phyloP scores from a whole-genome alignment of 2,329 filamentous ascomycete species.

The Trichoderma sp. region DNA sequence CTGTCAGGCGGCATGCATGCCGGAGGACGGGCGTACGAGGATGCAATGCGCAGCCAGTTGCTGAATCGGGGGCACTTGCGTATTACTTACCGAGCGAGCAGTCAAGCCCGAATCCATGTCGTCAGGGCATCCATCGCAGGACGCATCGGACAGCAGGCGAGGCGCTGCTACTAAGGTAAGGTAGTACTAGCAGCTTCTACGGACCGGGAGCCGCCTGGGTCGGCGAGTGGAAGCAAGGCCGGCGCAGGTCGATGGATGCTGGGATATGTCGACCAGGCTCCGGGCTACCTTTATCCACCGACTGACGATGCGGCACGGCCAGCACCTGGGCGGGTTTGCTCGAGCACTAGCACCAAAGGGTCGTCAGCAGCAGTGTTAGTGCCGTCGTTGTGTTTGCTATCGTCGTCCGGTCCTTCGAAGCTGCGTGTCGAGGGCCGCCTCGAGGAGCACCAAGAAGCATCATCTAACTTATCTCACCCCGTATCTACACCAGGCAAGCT shows the following conservation, averaged over 20 bases:
- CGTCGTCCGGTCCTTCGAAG: not conserved
- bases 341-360: conserved; percentile 12
- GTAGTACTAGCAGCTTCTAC: not conserved
- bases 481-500: too few relatives aligned
- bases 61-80: not conserved
- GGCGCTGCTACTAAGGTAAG: too few relatives aligned
- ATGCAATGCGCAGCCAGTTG: conserved; percentile 4
- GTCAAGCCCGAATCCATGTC: too few relatives aligned
- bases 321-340: conserved; percentile 1
- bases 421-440: not conserved
- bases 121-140: too few relatives aligned
- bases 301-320: conserved; percentile 8
- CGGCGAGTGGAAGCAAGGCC: not conserved
- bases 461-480: too few relatives aligned
- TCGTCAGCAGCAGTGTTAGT: conserved; percentile 13
- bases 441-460: not conserved
- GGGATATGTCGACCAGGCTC: not conserved
- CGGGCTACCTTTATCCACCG: not conserved
- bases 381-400: not conserved
- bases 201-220: not conserved
- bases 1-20: conserved; percentile 26
- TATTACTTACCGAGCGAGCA: not conserved
- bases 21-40: conserved; percentile 16
- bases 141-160: not conserved
- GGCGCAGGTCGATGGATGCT: conserved; percentile 2